phyloP scores from a whole-genome alignment of 2,329 filamentous ascomycete genomes.

The Exophiala dermatitidis region DNA sequence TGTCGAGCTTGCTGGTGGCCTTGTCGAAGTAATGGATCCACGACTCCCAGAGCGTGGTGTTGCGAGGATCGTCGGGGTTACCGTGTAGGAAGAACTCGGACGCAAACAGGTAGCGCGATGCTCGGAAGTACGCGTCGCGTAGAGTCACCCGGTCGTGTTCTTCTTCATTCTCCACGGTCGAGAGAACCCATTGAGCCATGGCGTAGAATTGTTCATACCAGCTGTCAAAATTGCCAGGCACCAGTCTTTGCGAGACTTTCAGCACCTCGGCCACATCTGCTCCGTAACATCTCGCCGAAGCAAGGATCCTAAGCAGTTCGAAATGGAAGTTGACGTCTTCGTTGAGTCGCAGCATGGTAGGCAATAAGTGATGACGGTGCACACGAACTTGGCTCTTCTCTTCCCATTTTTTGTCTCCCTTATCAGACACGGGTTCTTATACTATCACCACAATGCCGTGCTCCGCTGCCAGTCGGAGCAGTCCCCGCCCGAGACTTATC shows the following conservation, averaged over 20 bases:
- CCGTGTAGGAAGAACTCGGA: slow-evolving; percentile 40
- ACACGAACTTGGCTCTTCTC: too few relatives aligned
- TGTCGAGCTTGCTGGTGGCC: slow-evolving; percentile 33
- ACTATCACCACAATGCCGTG: too few relatives aligned
- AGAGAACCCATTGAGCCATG: slow-evolving; percentile 9
- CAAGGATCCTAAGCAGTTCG: slow-evolving; percentile 16
- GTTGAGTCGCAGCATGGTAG: slow-evolving; percentile 18
- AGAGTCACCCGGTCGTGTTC: slow-evolving; percentile 9
- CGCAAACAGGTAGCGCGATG: slow-evolving; percentile 38
- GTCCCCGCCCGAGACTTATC: too few relatives aligned
- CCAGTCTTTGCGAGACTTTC: slow-evolving; percentile 16
- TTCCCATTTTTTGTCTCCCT: too few relatives aligned
- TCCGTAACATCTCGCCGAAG: slow-evolving; percentile 10
- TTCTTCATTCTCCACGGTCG: slow-evolving; percentile 6
- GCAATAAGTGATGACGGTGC: too few relatives aligned
- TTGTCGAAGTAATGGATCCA: slow-evolving; percentile 36
- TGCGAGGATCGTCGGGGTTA: slow-evolving; percentile 38
- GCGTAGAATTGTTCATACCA: slow-evolving; percentile 16
- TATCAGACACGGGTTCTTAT: too few relatives aligned
- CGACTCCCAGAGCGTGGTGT: slow-evolving; percentile 35
- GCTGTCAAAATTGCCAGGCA: slow-evolving; percentile 20
- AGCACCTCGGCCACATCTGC: slow-evolving; percentile 23
- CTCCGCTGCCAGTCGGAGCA: too few relatives aligned
- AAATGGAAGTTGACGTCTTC: slow-evolving; percentile 22
- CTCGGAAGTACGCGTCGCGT: slow-evolving; percentile 34